Conservation (phyloP, 2,329 filamentous ascomycete species). For the Monosporascus sp. region DNA sequence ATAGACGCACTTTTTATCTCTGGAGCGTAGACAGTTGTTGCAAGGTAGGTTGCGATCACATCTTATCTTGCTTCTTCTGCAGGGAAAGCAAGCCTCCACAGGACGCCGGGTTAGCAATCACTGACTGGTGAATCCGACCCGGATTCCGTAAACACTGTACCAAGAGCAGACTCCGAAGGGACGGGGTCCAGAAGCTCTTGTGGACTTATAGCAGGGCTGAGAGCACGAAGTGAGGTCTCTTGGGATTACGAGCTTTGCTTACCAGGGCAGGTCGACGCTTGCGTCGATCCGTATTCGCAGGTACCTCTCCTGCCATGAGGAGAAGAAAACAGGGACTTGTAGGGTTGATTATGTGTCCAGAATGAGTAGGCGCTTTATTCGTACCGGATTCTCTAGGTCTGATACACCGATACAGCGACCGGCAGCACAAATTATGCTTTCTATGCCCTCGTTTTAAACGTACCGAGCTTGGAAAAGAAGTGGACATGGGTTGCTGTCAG, state of each 20-base stretch:
- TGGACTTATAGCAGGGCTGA: not conserved
- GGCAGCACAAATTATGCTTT: too few relatives aligned
- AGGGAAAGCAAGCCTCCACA: slow-evolving; percentile 49
- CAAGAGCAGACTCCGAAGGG: not conserved
- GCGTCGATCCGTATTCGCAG: not conserved
- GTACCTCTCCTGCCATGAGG: not conserved
- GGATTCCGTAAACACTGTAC: not conserved
- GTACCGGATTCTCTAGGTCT: too few relatives aligned
- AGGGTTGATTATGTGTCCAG: too few relatives aligned
- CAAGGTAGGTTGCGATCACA: slow-evolving; percentile 57
- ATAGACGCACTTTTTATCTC: slow-evolving; percentile 48
- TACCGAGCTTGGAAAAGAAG: too few relatives aligned
- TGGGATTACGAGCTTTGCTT: not conserved
- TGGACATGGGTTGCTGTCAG: too few relatives aligned
- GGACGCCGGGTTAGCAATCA: slow-evolving; percentile 19
- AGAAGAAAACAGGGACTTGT: not conserved
- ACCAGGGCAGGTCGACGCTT: not conserved
- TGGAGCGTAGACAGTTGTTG: slow-evolving; percentile 52
- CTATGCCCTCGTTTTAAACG: too few relatives aligned
- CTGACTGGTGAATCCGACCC: not conserved
- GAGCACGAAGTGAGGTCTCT: not conserved
- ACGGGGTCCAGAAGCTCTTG: not conserved
- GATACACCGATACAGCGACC: too few relatives aligned
- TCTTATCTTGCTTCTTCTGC: slow-evolving; percentile 55
- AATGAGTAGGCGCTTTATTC: too few relatives aligned